Base-by-base conservation (phyloP, 345 rosid genomes). In the Murraya koenigii region DNA sequence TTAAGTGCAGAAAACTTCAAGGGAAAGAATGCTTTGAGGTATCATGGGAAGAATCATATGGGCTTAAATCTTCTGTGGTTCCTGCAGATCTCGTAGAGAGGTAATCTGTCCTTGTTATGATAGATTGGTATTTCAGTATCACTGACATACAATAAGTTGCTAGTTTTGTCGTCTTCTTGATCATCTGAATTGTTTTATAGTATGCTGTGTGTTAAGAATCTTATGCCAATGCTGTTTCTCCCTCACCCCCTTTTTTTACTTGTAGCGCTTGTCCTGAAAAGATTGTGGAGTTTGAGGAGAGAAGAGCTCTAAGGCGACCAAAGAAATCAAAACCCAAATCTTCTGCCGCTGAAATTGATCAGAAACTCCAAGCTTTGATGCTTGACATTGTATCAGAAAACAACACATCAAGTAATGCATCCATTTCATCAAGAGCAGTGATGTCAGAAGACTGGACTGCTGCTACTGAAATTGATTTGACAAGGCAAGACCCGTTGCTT, bases 201-300 rank as follows among this genome's bases (percentile, higher is more conserved):
- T 26, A 6, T 38, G 6, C 20, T 25, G 25, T 30, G 6, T 72
- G n/a, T 65, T 13, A 23, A n/a, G 3, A 30, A 41, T 19, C 52
- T 66, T 17, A 28, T 77, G n/a, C 44, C 58, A 15, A 55, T 75
- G 9, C 30, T 22, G 64, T 69, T 20, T 58, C 5, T 33, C 26
- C 20, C 35, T n/a, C 54, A 7, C 61, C 33, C 35, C 55, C 47
- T 41, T 60, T 41, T 3, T 58, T 62, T 61, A 7, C 76, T 70
- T 77, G 25, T 66, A 93, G 97, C 82, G 98, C 97, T 44, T 96
- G 98, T 85, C 95, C 99, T 13, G 97, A 94, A 83, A 94, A 81
- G 85, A 90, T 91, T 47, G 76, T 44, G 11, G 95, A 92, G 86
- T 91, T 90, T 72, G 91, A 88, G 79, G 90, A 87, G 84, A 86